Evolutionary conservation across 192 early-diverging fungal species (phyloP).

Genomic region (Coemansia sp.): DNA sequence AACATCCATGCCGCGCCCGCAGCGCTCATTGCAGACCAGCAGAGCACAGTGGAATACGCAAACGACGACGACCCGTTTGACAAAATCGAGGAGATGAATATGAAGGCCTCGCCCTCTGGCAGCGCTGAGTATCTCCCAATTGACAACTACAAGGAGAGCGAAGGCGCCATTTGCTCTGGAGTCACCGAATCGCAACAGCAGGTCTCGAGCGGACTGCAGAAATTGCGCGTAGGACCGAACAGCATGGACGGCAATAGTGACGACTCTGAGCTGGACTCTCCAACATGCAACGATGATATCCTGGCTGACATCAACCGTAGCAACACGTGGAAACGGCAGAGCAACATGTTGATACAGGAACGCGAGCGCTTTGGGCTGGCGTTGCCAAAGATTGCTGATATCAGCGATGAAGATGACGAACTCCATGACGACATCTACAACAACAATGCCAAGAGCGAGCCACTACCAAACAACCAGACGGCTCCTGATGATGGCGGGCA

Average conservation of each 20-base stretch:
- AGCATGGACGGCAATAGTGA: constrained; percentile 8
- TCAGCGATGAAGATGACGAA: constrained; percentile 19
- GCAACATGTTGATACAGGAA: constrained; percentile 37
- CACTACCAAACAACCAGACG: background rate
- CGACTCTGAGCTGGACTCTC: constrained; percentile 1
- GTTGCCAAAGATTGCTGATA: constrained; percentile 32
- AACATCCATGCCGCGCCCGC: constrained; percentile 32
- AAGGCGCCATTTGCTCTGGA: background rate
- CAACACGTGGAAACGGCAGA: constrained; percentile 47
- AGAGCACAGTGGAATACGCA: constrained; percentile 15
- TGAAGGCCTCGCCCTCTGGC: constrained; percentile 31
- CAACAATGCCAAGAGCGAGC: background rate
- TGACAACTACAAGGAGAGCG: constrained; percentile 22
- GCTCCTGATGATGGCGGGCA: background rate
- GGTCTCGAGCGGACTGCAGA: constrained; percentile 1
- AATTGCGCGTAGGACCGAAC: background rate
- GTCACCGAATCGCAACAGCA: background rate
- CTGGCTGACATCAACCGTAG: constrained; percentile 32
- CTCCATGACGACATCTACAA: background rate
- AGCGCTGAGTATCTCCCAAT: constrained; percentile 52
- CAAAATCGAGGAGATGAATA: constrained; percentile 44
- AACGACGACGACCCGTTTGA: constrained; percentile 43
- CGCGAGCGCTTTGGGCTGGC: constrained; percentile 36
- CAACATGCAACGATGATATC: constrained; percentile 24
- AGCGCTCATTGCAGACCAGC: constrained; percentile 34